Evolutionary conservation across 2,329 filamentous ascomycete genomes (phyloP), one percentile per base, ranked within the genome.

Genomic region (Hypoxylon sp.): DNA sequence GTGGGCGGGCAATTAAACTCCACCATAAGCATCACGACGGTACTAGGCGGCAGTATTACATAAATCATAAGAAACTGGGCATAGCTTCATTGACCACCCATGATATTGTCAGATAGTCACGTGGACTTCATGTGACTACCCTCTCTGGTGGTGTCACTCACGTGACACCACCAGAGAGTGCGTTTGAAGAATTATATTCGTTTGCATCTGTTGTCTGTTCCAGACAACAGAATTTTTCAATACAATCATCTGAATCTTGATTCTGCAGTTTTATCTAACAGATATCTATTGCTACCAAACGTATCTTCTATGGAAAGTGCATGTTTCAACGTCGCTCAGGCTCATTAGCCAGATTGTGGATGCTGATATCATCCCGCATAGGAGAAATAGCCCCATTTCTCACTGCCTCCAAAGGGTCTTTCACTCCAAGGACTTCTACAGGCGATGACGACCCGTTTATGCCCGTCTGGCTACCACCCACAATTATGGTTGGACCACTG

Each of bases 341-440:
- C 10, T 74, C 72, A 17, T 46, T 71, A 23, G 73, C 72, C 19
- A 74, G 50, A 21, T 74, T 74, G 61, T 74, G 73, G 4, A 74
- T 61, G 49, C 73, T 74, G 48, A 74, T 74, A 46, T 74, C 73
- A 17, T 72, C 73, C 30, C 72, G 68, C 17, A 57, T 30, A 60
- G 60, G 57, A 45, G 66, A 52, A 59, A 64, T 9, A 11, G 49
- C 28, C 23, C 55, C 51, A 58, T 68, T 68, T 48, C 68, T 65
- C 17, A 38, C 13, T 7, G 32, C 30, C 36, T 62, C 60, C 5
- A 21, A 30, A 10, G 49, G 25, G 25, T 62, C 28, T 60, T 58
- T 51, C 21, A 19, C 62, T 67, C 36, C 60, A 23, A 56, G 34
- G 30, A 53, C 53, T 17, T 7, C 25, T 1, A 17, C 19, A 49